Evolutionary conservation across 768 basidiomycete genomes (phyloP), one percentile per base, ranked within the genome.

Genomic region (Boletus rufocinnamomeus): DNA sequence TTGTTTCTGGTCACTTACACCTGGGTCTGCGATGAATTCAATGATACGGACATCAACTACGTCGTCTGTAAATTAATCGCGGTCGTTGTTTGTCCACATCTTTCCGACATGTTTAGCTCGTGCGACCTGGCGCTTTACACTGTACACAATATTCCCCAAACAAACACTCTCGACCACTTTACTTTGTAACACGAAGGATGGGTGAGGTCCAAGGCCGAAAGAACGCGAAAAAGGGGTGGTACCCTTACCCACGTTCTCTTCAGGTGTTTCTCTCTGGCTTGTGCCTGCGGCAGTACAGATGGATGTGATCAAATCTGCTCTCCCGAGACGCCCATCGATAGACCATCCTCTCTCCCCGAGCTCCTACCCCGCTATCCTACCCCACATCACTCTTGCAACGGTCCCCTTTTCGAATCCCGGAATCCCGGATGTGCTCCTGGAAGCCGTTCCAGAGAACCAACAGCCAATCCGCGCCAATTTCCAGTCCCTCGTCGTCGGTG

Each of bases 251-350:
- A 43, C 37, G 23, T 32, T 51, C 27, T 53, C 40, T 62, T 25
- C 47, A 88, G 87, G 86, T 14, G 64, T 84, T 50, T 76, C 86
- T 16, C 74, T 91, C 4, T 93, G 90, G 90, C 79, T 93, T 32
- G 84, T 91, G 16, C 87, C 89, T 6, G 66, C 76, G 17, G 61
- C 69, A n/a, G 54, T 66, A 10, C 80, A 83, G 60, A 73, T 80
- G 3, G 59, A 72, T 19, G 74, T 71, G 37, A 75, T 92, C 25
- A 68, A 73, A 61, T 71, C 65, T 13, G 63, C 82, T 56, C 86
- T 91, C 82, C 77, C 58, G 66, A 70, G 50, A 74, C 73, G 54
- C 61, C 65, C 63, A 23, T 55, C 58, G 63, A 63, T n/a, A 45
- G 58, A 50, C 43, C 51, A 35, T 23, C 14, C 25, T 11, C 63